Base-by-base conservation (phyloP, 495 filamentous ascomycete genomes). In the Neurospora sp. region DNA sequence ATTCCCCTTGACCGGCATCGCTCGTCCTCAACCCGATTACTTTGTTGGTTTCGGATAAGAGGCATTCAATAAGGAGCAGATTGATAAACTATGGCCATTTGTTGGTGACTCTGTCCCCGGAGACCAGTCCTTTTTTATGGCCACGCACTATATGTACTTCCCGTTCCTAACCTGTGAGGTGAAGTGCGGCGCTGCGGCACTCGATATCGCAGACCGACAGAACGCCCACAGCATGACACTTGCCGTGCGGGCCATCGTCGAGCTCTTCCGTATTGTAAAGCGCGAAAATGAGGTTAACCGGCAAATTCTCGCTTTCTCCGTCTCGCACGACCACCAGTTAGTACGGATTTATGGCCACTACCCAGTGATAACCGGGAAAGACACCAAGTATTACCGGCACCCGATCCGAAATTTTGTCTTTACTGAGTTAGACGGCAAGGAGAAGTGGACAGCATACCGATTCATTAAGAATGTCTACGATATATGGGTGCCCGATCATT, bases 231-330 rank as follows among this genome's bases (percentile, higher is more conserved):
- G 82, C 70, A 81, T 82, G 79, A 81, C 80, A 27, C 38, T 85
- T 69, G 78, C 82, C 9, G 78, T 84, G 53, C 76, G 79, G 37
- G 81, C 48, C 53, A 66, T 84, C 22, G 76, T 82, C 27, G 79
- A 84, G 70, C 80, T 86, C 53, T 81, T 77, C 44, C 68, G 70
- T 44, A 7, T 40, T 7, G 79, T 83, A 3, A 76, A 79, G 38
- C 82, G 79, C 48, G 73, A 82, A 73, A 48, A 77, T 40, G 80
- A 84, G 75, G 71, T 85, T 14, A 41, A 85, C 73, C 78, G 76
- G 69, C 72, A 83, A 73, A 82, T 84, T 41, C 78, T 85, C 70
- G 79, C 79, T 42, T 87, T 87, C 79, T 86, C 83, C 0, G 76
- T 88, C 72, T 87, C 83, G 37, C 81, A n/a, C n/a, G n/a, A n/a